Evolutionary conservation across 371 early-diverging fungal species (phyloP), one percentile per base, ranked within the genome.

Genomic region (Mucor saturninus): DNA sequence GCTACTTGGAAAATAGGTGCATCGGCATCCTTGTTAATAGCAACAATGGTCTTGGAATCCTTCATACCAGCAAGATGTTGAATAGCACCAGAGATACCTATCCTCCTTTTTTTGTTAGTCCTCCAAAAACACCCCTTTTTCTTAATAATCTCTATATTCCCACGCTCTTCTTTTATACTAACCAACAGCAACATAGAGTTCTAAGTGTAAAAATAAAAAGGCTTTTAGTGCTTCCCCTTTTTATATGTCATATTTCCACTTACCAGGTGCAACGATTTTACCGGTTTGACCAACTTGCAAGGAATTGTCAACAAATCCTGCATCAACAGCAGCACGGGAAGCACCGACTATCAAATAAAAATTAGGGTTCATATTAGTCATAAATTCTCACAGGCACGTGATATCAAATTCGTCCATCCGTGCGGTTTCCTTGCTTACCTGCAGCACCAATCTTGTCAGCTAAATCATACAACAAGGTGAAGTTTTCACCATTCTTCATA

Each of bases 11-110:
- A 98, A 61, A 98, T 98, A 56, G 99, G 98, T 35, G 96, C 96
- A 65, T 98, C 98, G 31, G 96, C 88, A 72, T 98, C 98, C 86
- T 95, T 97, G 90, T 98, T 98, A 79, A 98, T 97, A 57, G 97
- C 95, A 38, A 97, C 98, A 81, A 98, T 98, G 51, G 90, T 91
- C 86, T 98, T 98, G 80, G 92, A 91, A 71, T 98, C 98, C 86
- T 98, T 98, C 98, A 98, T 98, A 73, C 98, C 98, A 49, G 97
- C 97, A 82, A 98, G 76, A 73, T 97, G 97, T 89, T 94, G 94
- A 71, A 98, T 98, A 56, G 98, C 98, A 56, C 98, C 98, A 15
- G 95, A 95, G 61, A 98, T 96, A 69, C 93, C 89, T 76, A 74
- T 46, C 21, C 21, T 43, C 15, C 5, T 43, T 43, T 43, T 43